Percentiles rank a stretch among this genome's conserved stretches.
phyloP scores from a whole-genome alignment of 1,139 yeast species.

The Saccharomyces hybrid region DNA sequence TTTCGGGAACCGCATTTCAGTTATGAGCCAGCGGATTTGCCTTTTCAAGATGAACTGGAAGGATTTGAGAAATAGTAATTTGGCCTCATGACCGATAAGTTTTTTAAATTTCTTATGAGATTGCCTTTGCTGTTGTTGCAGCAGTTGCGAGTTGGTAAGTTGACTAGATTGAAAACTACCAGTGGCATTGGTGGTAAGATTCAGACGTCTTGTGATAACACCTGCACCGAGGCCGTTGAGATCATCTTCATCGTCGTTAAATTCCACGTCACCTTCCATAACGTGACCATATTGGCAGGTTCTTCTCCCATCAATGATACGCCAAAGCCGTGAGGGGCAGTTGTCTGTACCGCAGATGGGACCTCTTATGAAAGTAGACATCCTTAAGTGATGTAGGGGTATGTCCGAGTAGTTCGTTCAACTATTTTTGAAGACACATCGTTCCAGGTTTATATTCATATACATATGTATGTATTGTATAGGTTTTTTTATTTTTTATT shows the following conservation, averaged over 20 bases:
- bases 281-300: constrained; percentile 91
- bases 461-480: too few species aligned
- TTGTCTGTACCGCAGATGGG: constrained; percentile 84
- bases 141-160: constrained; percentile 16
- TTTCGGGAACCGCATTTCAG: constrained; percentile 30
- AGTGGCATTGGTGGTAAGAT: constrained; percentile 36
- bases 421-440: not conserved
- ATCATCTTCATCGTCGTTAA: constrained; percentile 67
- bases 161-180: constrained; percentile 27
- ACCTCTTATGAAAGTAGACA: constrained; percentile 45
- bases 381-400: constrained; percentile 2
- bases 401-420: not conserved
- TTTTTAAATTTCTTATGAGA: constrained; percentile 20
- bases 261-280: constrained; percentile 69
- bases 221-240: constrained; percentile 32
- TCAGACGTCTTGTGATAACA: constrained; percentile 46
- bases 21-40: constrained; percentile 41
- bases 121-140: constrained; percentile 11
- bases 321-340: constrained; percentile 73
- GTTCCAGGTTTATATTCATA: not conserved
- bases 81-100: constrained; percentile 50
- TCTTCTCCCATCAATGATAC: constrained; percentile 62
- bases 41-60: constrained; percentile 48
- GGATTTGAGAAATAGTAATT: constrained; percentile 40
- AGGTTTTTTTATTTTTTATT: not conserved